Evolutionary conservation across 768 basidiomycete genomes (phyloP), one percentile per base, ranked within the genome.

Genomic region (Naganishia kalamii): DNA sequence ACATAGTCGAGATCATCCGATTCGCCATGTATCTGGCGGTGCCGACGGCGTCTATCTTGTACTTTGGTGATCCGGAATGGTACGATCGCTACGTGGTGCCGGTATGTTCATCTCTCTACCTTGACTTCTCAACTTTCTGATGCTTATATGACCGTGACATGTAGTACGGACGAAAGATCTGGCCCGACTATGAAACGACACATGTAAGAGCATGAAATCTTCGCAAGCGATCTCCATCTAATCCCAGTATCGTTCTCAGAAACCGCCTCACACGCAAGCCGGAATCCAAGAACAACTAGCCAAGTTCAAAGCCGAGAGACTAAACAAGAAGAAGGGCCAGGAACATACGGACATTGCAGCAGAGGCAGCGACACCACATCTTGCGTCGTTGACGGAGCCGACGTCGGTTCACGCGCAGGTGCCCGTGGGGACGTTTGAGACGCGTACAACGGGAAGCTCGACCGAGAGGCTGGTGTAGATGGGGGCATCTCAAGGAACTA

Each of bases 21-120:
- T 66, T 66, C 48, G 65, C 59, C 19, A 48, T 66, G 46, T 66
- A 66, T 30, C 35, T 60, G 23, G 40, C 60, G 8, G 60, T 66
- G 10, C 65, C 65, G 17, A 40, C 60, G 6, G 57, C 59, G 49
- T 61, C 54, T 35, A 60, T 66, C n/a, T 29, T 61, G 27, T 52
- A 66, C 29, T 66, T 66, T 33, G 59, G 65, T 25, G 65, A 66
- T 46, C 57, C 59, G 15, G 60, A 61, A 19, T 66, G 65, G 65
- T 66, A 66, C 29, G 60, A 66, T 30, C 60, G 35, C 8, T 60
- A 66, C 32, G 65, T 66, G 32, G 60, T 66, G 29, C 65, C 65
- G 19, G 65, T 66, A 47, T 40, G 65, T 33, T 19, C 8, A 5
- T 59, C 8, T 35, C 3, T 23, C 19, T 25, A 4, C 10, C 21